phyloP scores from a whole-genome alignment of 352 stramenopile species.

The Pythium rishiriense region DNA sequence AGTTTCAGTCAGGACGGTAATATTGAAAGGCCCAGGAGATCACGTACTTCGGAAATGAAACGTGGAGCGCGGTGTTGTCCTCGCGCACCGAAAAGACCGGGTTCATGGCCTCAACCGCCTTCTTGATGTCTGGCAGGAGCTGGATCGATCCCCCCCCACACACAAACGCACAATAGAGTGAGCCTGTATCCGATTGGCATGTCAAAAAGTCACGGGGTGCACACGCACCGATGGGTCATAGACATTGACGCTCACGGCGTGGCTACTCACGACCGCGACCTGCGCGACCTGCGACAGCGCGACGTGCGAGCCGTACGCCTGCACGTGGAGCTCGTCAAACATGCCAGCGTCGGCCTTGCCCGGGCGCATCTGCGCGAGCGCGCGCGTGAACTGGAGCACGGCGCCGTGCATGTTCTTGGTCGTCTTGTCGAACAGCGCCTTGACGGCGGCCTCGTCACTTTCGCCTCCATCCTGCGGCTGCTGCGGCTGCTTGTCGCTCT shows the following conservation, averaged over 20 bases:
- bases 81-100: constrained; percentile 74
- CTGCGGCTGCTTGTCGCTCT: constrained; percentile 27
- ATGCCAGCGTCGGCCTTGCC: constrained; percentile 78
- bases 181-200: background rate
- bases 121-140: constrained; percentile 71
- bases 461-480: constrained; percentile 8
- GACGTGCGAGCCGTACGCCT: constrained; percentile 80
- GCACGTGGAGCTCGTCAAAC: constrained; percentile 80
- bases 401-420: constrained; percentile 83
- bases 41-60: constrained; percentile 82
- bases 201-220: background rate
- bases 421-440: constrained; percentile 48
- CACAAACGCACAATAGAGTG: too few relatives aligned
- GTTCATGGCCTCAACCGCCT: constrained; percentile 75
- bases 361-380: constrained; percentile 75
- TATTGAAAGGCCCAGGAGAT: constrained; percentile 5
- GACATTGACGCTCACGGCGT: constrained; percentile 70
- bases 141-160: too few relatives aligned
- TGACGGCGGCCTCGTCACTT: constrained; percentile 22
- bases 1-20: background rate
- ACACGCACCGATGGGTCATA: constrained; percentile 76
- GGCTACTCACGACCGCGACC: constrained; percentile 60
- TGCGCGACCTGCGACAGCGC: constrained; percentile 77
- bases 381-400: constrained; percentile 75
- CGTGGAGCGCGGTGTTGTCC: constrained; percentile 61